phyloP scores from a whole-genome alignment of 2,329 filamentous ascomycete species.

The Sporothrix luriei region DNA sequence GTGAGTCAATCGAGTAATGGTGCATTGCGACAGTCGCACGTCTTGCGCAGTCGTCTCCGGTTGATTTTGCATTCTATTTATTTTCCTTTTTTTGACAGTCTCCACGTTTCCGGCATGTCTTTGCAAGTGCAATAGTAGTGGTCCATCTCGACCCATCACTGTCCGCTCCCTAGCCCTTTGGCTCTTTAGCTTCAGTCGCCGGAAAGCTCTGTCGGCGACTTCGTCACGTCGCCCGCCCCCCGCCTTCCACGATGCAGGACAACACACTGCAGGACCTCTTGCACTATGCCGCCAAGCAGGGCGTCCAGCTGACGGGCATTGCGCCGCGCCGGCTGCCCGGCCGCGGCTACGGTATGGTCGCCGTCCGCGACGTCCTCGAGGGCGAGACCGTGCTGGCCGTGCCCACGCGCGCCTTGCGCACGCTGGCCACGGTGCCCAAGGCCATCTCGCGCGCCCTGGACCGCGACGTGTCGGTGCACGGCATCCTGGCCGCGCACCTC shows the following conservation, averaged over 20 bases:
- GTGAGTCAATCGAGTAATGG: background rate
- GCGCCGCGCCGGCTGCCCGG: constrained; percentile 67
- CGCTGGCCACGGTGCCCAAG: constrained; percentile 61
- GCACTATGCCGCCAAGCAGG: constrained; percentile 65
- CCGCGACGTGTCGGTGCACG: constrained; percentile 64
- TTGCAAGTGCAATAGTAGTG: background rate
- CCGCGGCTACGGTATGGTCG: constrained; percentile 76
- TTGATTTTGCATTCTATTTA: background rate
- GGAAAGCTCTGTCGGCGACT: background rate
- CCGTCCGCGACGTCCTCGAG: constrained; percentile 68
- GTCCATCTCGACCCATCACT: background rate
- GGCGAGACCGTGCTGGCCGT: constrained; percentile 61
- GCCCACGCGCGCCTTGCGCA: constrained; percentile 65
- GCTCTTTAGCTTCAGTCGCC: background rate
- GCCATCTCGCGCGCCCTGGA: constrained; percentile 56
- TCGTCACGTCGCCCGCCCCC: background rate
- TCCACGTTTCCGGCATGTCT: background rate
- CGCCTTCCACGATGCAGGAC: constrained; percentile 25
- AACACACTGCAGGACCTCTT: constrained; percentile 33
- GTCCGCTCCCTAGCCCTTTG: background rate
- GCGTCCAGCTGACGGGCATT: constrained; percentile 69
- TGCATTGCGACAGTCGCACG: constrained; percentile 7
- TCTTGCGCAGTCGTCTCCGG: background rate
- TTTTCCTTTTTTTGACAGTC: background rate
- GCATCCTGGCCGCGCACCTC: constrained; percentile 70